Evolutionary conservation across 306 rosid species (phyloP).

Genomic region (Clitoria ternatea): DNA sequence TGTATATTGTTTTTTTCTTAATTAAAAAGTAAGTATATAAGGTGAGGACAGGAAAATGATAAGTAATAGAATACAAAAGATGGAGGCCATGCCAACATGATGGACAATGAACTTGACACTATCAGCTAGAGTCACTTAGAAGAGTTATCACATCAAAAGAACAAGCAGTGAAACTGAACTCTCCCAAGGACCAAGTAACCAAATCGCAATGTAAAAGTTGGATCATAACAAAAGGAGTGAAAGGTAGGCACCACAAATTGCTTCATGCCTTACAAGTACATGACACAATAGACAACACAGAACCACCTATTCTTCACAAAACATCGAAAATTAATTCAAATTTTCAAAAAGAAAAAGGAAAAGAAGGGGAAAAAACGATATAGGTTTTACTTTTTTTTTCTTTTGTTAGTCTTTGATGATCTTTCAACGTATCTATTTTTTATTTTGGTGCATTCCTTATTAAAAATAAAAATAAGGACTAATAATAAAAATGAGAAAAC

Average conservation of each 20-base stretch:
- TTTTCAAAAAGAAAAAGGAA: background rate
- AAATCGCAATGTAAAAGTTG: background rate
- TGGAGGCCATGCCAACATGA: background rate
- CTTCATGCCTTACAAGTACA: background rate
- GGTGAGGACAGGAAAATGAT: background rate
- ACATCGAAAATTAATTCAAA: background rate
- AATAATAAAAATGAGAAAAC: no score
- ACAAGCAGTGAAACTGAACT: slow-evolving; percentile 12
- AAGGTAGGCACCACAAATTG: background rate
- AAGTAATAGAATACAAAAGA: background rate
- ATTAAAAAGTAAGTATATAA: background rate
- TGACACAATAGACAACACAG: background rate
- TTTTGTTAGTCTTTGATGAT: no score
- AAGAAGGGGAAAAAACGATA: background rate
- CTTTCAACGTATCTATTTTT: no score
- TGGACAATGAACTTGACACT: slow-evolving; percentile 20
- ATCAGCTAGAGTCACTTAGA: background rate
- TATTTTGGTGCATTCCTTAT: no score
- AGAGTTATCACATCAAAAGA: background rate
- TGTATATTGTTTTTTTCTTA: background rate
- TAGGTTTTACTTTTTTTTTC: no score
- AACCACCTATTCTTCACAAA: background rate
- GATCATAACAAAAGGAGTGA: background rate
- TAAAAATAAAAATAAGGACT: no score
- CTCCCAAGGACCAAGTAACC: background rate